Base-by-base conservation (phyloP, 2,329 filamentous ascomycete species). In the Phialemonium atrogriseum region DNA sequence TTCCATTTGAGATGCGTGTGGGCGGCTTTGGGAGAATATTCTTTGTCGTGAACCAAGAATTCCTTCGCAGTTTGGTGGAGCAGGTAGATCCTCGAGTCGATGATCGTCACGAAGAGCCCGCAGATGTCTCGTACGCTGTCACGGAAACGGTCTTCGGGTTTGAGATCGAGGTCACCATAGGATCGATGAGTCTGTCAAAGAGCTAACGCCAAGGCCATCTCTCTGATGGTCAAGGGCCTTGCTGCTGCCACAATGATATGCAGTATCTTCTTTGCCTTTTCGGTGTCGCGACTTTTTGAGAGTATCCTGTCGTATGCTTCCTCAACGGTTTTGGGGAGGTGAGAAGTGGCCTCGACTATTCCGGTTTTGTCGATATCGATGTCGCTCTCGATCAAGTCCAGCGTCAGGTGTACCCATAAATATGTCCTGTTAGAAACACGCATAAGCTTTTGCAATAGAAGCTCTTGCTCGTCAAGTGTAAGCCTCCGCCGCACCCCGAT, bases 11-110 rank as follows among this genome's bases (percentile, higher is more conserved):
- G n/a, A n/a, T n/a, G n/a, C n/a, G n/a, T n/a, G n/a, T n/a, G n/a
- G n/a, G n/a, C n/a, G n/a, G 19, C 21, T n/a, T 21, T 10, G 19
- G 10, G 6, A 17, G 14, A 10, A 20, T 17, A 10, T 17, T 20
- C 18, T 15, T 5, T 34, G 14, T 19, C 25, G 24, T n/a, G n/a
- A 22, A 54, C 30, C 20, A 62, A 34, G 36, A 60, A 60, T 25
- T 59, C 56, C 32, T 45, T 58, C 0, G 55, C 58, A 2, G 58
- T 62, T 37, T 62, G 54, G 20, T 62, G 58, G 19, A 62, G 40
- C 5, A 62, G 41, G 37, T 55, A 61, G 5, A 62, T 39, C 30
- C 36, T 49, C 4, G 33, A 38, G 25, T 57, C 40, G 2, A 49
- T 35, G n/a, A 62, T 40, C 12, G 32, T 45, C 3, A 62, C 39